Conservation (phyloP, 768 basidiomycete species). For the Boletus insuetus region DNA sequence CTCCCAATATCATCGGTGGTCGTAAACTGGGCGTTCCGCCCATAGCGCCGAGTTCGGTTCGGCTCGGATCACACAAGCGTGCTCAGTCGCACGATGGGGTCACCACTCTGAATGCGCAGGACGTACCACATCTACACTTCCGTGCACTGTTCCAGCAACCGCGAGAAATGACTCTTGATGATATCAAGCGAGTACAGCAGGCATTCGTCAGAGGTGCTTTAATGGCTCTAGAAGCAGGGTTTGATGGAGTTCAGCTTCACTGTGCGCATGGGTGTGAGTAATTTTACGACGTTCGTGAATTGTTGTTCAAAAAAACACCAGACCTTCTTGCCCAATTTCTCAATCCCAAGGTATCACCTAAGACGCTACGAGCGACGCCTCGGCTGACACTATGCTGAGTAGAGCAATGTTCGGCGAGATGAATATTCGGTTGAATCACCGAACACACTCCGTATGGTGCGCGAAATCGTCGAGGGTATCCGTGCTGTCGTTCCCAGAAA, state of each 20-base stretch:
- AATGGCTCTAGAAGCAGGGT: conserved; percentile 64
- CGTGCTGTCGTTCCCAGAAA: conserved; percentile 48
- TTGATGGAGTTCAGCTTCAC: conserved; percentile 87
- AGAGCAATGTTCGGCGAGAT: conserved; percentile 60
- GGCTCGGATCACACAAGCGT: conserved; percentile 37
- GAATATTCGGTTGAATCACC: conserved; percentile 45
- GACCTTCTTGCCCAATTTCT: conserved; percentile 81
- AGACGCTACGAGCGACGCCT: conserved; percentile 12
- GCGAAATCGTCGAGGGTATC: conserved; percentile 52
- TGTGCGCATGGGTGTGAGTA: conserved; percentile 81
- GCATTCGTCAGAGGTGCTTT: conserved; percentile 67
- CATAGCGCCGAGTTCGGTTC: conserved; percentile 67
- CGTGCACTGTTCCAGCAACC: conserved; percentile 63
- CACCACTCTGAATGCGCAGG: conserved; percentile 1
- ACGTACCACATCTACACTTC: conserved; percentile 27
- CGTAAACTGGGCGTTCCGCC: conserved; percentile 59
- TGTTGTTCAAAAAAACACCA: conserved; percentile 22
- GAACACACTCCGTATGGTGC: conserved; percentile 56
- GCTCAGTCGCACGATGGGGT: conserved; percentile 5
- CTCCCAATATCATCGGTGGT: conserved; percentile 67
- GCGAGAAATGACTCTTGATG: conserved; percentile 49
- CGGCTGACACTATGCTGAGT: neutral
- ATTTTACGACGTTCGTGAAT: neutral
- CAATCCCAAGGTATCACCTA: conserved; percentile 55
- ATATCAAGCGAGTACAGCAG: conserved; percentile 60